Evolutionary conservation across 768 basidiomycete genomes (phyloP).

Genomic region (Epithele typhae): DNA sequence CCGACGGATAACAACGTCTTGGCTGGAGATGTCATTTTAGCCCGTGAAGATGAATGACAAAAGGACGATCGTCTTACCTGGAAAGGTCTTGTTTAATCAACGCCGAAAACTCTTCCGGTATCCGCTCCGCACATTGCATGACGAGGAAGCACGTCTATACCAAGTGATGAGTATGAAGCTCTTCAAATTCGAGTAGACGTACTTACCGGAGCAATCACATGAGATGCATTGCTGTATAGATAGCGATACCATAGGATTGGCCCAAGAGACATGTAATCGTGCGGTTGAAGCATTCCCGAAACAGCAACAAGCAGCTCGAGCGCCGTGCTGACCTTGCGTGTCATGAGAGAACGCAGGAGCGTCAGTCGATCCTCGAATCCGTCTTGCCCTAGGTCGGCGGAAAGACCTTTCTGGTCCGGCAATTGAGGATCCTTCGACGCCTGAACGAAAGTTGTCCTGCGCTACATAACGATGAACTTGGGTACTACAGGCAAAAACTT

Average conservation of each 20-base stretch:
- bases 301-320: conserved; percentile 62
- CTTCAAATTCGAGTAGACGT: not conserved
- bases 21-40: conserved; percentile 31
- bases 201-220: conserved; percentile 48
- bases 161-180: not conserved
- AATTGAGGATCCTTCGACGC: no score
- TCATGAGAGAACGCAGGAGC: conserved; percentile 15
- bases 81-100: conserved; percentile 51
- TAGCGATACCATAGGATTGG: conserved; percentile 56
- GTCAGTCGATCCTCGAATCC: conserved; percentile 9
- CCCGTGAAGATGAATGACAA: no score
- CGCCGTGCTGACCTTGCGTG: conserved; percentile 24
- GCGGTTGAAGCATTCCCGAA: conserved; percentile 45
- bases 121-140: conserved; percentile 72
- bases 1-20: conserved; percentile 43
- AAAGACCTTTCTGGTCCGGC: not conserved
- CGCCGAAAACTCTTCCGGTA: conserved; percentile 41
- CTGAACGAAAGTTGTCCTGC: no score
- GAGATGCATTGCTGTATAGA: conserved; percentile 34
- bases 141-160: conserved; percentile 51
- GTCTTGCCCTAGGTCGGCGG: conserved; percentile 1
- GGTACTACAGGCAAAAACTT: no score
- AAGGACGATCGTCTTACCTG: conserved; percentile 46
- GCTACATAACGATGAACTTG: no score
- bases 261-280: conserved; percentile 49